A percentile compares a stretch with the other conserved stretches of the same genome.
These are phyloP conservation scores for Lodderomyces margitis DNA, from an alignment of 1,139 yeast species.

Conservation along the genomic window DNA sequence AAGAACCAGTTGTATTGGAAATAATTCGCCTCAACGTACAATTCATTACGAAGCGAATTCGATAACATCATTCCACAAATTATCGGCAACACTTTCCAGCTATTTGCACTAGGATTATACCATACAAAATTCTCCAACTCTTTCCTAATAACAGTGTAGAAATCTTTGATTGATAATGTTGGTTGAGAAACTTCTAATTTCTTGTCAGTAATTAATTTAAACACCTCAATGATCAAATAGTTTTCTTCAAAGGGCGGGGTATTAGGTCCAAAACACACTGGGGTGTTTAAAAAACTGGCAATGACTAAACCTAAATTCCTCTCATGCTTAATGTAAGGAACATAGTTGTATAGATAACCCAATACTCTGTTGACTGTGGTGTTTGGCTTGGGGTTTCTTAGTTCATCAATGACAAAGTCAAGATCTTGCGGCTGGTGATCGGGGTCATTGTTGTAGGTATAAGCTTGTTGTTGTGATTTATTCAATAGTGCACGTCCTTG, in stretches of 20 bases:
- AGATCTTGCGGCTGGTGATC: constrained; percentile 39
- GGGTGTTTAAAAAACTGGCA: constrained; percentile 48
- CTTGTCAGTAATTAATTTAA: constrained; percentile 46
- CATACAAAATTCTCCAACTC: constrained; percentile 35
- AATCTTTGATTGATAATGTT: constrained; percentile 50
- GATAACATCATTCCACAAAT: constrained; percentile 54
- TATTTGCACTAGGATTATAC: constrained; percentile 28
- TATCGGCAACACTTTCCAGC: constrained; percentile 60
- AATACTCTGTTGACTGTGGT: constrained; percentile 37
- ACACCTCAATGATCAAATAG: constrained; percentile 48
- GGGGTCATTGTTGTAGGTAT: background rate
- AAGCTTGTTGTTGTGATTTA: background rate
- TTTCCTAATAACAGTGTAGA: constrained; percentile 44
- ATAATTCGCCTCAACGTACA: constrained; percentile 25
- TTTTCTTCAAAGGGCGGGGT: constrained; percentile 26
- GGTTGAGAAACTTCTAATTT: constrained; percentile 64
- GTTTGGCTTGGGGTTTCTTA: constrained; percentile 36
- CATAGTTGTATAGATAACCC: constrained; percentile 56
- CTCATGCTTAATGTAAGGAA: constrained; percentile 61
- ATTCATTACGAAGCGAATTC: constrained; percentile 33
- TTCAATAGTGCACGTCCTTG: constrained; percentile 21
- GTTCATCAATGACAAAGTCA: constrained; percentile 47
- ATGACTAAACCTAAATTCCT: constrained; percentile 54
- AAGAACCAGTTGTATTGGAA: constrained; percentile 36
- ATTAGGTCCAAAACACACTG: constrained; percentile 44